phyloP scores from a whole-genome alignment of 2,329 filamentous ascomycete genomes.

The Anthostomella pinea region DNA sequence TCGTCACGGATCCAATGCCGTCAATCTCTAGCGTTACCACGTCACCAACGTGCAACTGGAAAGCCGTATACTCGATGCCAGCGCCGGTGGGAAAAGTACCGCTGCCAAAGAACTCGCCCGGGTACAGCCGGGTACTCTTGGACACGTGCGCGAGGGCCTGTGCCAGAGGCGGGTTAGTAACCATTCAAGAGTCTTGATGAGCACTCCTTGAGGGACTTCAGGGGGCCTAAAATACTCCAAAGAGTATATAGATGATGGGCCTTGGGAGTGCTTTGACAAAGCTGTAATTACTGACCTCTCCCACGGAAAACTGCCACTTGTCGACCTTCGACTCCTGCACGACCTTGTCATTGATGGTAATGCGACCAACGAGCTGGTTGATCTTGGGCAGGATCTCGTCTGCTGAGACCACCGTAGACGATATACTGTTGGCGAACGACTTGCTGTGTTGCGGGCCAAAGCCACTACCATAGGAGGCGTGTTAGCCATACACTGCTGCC shows the following conservation, averaged over 20 bases:
- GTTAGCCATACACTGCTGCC: background rate
- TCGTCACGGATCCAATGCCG: slow-evolving; percentile 26
- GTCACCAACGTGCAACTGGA: slow-evolving; percentile 22
- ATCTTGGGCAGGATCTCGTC: slow-evolving; percentile 21
- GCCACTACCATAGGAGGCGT: slow-evolving; percentile 11
- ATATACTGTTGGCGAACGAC: slow-evolving; percentile 27
- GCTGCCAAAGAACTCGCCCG: slow-evolving; percentile 27
- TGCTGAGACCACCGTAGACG: slow-evolving; percentile 21
- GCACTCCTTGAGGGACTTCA: too few relatives aligned
- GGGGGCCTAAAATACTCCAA: too few relatives aligned
- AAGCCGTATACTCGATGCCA: slow-evolving; percentile 24
- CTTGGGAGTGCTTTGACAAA: too few relatives aligned
- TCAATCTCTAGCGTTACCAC: slow-evolving; percentile 26
- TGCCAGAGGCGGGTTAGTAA: too few relatives aligned
- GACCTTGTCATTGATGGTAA: slow-evolving; percentile 20
- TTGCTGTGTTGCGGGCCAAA: slow-evolving; percentile 29
- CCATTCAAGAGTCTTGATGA: too few relatives aligned
- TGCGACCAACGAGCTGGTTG: slow-evolving; percentile 18
- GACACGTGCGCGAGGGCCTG: slow-evolving; percentile 24
- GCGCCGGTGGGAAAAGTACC: slow-evolving; percentile 25
- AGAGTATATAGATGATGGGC: too few relatives aligned
- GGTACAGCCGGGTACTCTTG: slow-evolving; percentile 21
- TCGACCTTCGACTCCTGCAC: slow-evolving; percentile 18
- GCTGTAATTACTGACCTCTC: slow-evolving; percentile 18
- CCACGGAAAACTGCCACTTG: slow-evolving; percentile 23